Evolutionary conservation across 495 filamentous ascomycete species (phyloP).

Genomic region (Neurospora africana): DNA sequence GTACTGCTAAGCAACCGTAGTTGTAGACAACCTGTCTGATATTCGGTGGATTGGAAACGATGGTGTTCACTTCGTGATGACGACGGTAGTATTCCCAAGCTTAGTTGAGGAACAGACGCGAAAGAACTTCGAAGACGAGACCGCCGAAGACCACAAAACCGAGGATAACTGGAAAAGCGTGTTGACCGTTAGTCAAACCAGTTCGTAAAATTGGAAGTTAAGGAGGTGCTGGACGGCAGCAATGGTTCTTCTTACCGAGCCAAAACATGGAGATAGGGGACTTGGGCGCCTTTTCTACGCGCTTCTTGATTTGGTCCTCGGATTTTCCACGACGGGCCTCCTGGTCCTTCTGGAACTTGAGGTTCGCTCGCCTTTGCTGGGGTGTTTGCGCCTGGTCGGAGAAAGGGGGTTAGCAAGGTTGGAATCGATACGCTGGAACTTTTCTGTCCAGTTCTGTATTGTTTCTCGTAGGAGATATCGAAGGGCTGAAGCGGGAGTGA

Average conservation of each 20-base stretch:
- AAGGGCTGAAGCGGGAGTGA: too few relatives aligned
- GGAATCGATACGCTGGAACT: neutral
- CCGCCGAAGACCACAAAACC: constrained; percentile 80
- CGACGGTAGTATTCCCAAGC: neutral
- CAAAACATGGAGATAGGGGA: constrained; percentile 69
- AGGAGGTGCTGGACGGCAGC: neutral
- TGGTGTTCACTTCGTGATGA: neutral
- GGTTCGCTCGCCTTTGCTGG: constrained; percentile 81
- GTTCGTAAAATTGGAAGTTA: neutral
- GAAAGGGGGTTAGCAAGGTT: neutral
- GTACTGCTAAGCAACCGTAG: neutral
- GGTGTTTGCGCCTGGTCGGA: constrained; percentile 76
- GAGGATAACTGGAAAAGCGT: constrained; percentile 47
- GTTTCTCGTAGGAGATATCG: neutral
- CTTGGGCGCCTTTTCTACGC: constrained; percentile 51
- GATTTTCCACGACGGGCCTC: constrained; percentile 76
- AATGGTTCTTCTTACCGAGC: constrained; percentile 58
- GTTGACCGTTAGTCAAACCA: neutral
- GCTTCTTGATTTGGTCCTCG: constrained; percentile 55
- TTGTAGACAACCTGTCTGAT: neutral
- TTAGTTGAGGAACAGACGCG: constrained; percentile 56
- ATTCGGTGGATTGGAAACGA: neutral
- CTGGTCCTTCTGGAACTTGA: constrained; percentile 69
- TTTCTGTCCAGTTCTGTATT: neutral
- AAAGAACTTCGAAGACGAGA: constrained; percentile 68